Percentiles rank a stretch among this genome's conserved stretches.
Evolutionary conservation across 2,329 filamentous ascomycete genomes (phyloP).

Genomic region (Sporothrix luriei): DNA sequence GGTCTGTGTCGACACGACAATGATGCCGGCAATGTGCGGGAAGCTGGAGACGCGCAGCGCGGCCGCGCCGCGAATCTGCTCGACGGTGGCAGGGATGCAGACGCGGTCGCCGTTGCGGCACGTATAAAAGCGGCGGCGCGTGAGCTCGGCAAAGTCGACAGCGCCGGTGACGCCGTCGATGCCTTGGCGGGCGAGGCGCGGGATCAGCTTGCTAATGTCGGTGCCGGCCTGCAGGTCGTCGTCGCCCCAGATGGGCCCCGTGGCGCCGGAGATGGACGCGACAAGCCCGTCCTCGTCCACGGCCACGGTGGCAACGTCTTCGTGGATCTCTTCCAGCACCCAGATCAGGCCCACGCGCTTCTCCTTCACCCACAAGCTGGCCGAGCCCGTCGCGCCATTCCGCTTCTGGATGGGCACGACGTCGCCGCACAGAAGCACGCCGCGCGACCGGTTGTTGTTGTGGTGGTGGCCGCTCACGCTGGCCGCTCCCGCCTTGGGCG

Average conservation of each 20-base stretch:
- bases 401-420: conserved; percentile 98
- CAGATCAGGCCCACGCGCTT: conserved; percentile 92
- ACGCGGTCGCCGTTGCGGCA: conserved; percentile 75
- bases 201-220: conserved; percentile 77
- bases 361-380: conserved; percentile 98
- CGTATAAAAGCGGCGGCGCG: conserved; percentile 76
- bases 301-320: conserved; percentile 78
- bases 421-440: conserved; percentile 87
- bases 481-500: conserved; percentile 57
- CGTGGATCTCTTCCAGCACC: conserved; percentile 96
- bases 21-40: conserved; percentile 94
- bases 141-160: conserved; percentile 76
- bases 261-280: conserved; percentile 70
- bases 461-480: conserved; percentile 69
- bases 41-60: conserved; percentile 89
- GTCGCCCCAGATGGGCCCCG: conserved; percentile 82
- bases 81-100: conserved; percentile 81
- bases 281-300: conserved; percentile 79
- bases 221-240: conserved; percentile 67
- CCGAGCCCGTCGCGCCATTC: conserved; percentile 87
- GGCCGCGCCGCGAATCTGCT: conserved; percentile 68
- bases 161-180: conserved; percentile 70
- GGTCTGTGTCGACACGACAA: conserved; percentile 79
- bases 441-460: conserved; percentile 71
- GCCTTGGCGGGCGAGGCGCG: conserved; percentile 75